phyloP scores from a whole-genome alignment of 768 basidiomycete genomes.

The Dacryopinax primogenitus region DNA sequence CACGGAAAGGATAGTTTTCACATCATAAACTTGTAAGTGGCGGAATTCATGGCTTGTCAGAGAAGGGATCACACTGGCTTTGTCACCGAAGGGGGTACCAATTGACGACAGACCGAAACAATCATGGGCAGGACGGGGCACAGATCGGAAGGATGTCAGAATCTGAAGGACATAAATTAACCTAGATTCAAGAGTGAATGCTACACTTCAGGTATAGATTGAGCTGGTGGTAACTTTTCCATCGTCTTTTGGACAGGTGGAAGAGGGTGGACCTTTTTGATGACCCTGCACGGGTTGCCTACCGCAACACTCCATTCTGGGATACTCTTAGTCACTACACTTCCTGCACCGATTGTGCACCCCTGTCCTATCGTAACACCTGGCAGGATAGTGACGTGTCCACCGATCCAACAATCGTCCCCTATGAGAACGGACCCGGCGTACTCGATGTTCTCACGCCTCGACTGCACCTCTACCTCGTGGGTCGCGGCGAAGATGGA shows the following conservation, averaged over 20 bases:
- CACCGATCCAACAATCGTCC: constrained; percentile 30
- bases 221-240: no score
- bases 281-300: constrained; percentile 27
- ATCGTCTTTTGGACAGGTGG: neutral
- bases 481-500: constrained; percentile 23
- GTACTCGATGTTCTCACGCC: constrained; percentile 23
- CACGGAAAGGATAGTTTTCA: no score
- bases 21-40: no score
- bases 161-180: no score
- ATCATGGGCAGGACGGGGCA: no score
- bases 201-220: no score
- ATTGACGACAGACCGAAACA: no score
- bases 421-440: constrained; percentile 26
- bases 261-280: constrained; percentile 23
- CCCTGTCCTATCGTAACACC: constrained; percentile 28
- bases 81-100: no score
- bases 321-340: constrained; percentile 25
- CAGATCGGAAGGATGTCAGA: no score
- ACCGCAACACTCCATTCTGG: constrained; percentile 23
- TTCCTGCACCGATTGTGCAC: constrained; percentile 24
- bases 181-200: no score
- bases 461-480: constrained; percentile 20
- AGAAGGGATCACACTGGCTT: no score
- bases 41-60: no score
- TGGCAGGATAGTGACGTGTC: constrained; percentile 22